Conservation (phyloP, 805 yeast genomes). For the Millerozyma acaciae region DNA sequence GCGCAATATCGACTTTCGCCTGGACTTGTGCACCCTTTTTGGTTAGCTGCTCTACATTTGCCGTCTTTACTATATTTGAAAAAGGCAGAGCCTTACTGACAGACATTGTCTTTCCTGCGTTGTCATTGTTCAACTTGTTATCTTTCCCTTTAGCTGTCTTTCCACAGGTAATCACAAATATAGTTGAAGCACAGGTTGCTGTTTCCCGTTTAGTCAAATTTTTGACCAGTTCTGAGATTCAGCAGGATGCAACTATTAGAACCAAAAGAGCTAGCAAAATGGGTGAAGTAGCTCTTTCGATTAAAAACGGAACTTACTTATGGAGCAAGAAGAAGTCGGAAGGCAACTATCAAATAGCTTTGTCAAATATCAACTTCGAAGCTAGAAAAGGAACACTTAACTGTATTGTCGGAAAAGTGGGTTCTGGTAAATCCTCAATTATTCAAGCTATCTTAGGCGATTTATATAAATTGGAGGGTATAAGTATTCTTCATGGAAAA, state of each 20-base stretch:
- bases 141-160: conserved; percentile 89
- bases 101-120: conserved; percentile 88
- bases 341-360: conserved; percentile 57
- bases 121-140: conserved; percentile 81
- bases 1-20: conserved; percentile 67
- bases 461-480: conserved; percentile 69
- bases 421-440: conserved; percentile 84
- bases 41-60: conserved; percentile 88
- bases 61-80: conserved; percentile 61
- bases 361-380: conserved; percentile 55
- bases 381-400: conserved; percentile 74
- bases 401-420: conserved; percentile 88
- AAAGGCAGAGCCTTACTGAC: conserved; percentile 67
- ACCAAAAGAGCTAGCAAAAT: conserved; percentile 43
- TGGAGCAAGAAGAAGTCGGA: conserved; percentile 70
- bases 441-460: conserved; percentile 81
- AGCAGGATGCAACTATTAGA: conserved; percentile 66
- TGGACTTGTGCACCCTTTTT: conserved; percentile 86
- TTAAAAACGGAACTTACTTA: conserved; percentile 66
- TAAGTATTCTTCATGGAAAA: conserved; percentile 66
- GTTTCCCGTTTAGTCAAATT: conserved; percentile 69
- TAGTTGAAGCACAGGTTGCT: conserved; percentile 88
- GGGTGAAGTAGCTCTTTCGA: conserved; percentile 67
- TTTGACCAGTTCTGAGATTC: conserved; percentile 74
- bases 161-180: conserved; percentile 82